Conservation (phyloP, 805 yeast genomes). For the Kazachstania viticola region DNA sequence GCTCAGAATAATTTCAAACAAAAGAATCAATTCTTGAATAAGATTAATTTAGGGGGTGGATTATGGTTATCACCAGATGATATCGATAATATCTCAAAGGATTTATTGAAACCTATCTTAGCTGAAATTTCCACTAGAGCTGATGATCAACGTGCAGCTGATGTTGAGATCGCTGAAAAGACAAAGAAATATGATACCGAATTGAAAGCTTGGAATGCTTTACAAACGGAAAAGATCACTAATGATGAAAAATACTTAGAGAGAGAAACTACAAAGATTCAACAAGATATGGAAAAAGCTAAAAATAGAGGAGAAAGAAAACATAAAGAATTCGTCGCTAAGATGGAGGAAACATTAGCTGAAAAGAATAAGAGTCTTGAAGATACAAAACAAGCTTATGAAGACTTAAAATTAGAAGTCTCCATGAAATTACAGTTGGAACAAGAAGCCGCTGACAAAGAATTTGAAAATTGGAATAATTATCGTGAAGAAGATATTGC, state of each 20-base stretch:
- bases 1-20: conserved; percentile 61
- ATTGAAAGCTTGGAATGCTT: conserved; percentile 32
- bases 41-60: conserved; percentile 83
- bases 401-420: conserved; percentile 11
- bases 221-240: conserved; percentile 28
- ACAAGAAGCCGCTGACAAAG: conserved; percentile 14
- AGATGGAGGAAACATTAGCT: conserved; percentile 28
- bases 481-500: conserved; percentile 21
- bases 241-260: conserved; percentile 31
- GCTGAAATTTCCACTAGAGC: conserved; percentile 65
- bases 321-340: conserved; percentile 26
- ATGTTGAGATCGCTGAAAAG: conserved; percentile 33
- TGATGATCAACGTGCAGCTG: conserved; percentile 51
- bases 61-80: conserved; percentile 65
- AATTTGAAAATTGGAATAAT: conserved; percentile 16
- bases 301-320: conserved; percentile 36
- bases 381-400: conserved; percentile 29
- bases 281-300: conserved; percentile 16
- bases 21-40: conserved; percentile 33
- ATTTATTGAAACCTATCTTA: conserved; percentile 74
- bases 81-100: conserved; percentile 67
- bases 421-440: conserved; percentile 21
- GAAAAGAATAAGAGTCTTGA: conserved; percentile 33
- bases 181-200: conserved; percentile 28
- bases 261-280: conserved; percentile 35